Conservation (phyloP, 306 rosid species). For the Vigna reflexopilosa region DNA sequence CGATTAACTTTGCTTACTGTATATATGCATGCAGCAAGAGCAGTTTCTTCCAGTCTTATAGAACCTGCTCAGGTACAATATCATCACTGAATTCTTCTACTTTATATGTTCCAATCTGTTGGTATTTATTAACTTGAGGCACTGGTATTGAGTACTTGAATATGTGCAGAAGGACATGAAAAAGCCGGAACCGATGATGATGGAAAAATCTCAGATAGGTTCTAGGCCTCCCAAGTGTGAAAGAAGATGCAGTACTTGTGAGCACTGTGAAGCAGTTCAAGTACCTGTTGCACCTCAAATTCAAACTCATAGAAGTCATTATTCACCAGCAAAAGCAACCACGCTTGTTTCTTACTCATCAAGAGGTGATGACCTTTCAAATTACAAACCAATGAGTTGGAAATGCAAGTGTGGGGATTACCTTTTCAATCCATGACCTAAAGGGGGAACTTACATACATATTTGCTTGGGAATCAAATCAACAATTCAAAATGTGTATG, state of each 20-base stretch:
- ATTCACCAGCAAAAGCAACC: conserved; percentile 16
- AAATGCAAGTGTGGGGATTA: conserved; percentile 84
- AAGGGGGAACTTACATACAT: conserved; percentile 3
- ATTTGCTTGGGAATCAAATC: conserved; percentile 12
- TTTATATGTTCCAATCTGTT: background rate
- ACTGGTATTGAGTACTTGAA: background rate
- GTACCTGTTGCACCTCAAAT: conserved; percentile 63
- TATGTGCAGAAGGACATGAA: conserved; percentile 42
- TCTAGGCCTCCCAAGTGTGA: conserved; percentile 83
- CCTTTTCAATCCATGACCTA: conserved; percentile 66
- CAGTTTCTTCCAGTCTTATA: conserved; percentile 54
- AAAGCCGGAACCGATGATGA: conserved; percentile 38
- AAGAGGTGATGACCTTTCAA: conserved; percentile 68
- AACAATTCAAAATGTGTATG: conserved; percentile 13
- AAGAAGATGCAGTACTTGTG: conserved; percentile 62
- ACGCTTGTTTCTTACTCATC: conserved; percentile 45
- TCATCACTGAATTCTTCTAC: background rate
- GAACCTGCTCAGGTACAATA: conserved; percentile 51
- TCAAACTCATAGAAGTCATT: conserved; percentile 45
- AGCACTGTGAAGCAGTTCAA: conserved; percentile 80
- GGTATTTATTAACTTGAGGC: conserved; percentile 8
- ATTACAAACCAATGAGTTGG: conserved; percentile 91
- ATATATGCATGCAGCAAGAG: conserved; percentile 59
- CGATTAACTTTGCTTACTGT: conserved; percentile 16
- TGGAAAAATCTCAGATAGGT: conserved; percentile 56